phyloP scores from a whole-genome alignment of 768 basidiomycete species.

The Trametes maxima region DNA sequence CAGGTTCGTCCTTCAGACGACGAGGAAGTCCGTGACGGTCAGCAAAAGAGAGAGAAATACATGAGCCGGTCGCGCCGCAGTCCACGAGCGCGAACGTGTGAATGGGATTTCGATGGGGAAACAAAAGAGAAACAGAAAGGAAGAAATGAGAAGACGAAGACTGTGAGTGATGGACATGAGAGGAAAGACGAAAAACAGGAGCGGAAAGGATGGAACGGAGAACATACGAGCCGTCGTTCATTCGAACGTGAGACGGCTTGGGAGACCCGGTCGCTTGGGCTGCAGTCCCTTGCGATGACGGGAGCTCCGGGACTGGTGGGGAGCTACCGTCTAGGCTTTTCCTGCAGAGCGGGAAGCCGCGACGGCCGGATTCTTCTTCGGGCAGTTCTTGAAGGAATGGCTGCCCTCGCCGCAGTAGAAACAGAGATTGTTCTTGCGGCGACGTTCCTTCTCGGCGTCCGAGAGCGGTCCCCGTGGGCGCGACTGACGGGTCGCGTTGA shows the following conservation, averaged over 20 bases:
- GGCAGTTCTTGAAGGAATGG: constrained; percentile 34
- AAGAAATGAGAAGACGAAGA: constrained; percentile 28
- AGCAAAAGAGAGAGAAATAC: constrained; percentile 39
- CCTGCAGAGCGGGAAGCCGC: constrained; percentile 14
- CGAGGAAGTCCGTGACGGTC: constrained; percentile 37
- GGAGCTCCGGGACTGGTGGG: constrained; percentile 23
- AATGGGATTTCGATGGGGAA: constrained; percentile 36
- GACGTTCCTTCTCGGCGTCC: constrained; percentile 17
- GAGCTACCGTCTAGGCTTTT: constrained; percentile 28
- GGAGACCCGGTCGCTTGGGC: neutral
- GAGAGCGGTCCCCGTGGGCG: neutral
- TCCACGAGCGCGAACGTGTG: constrained; percentile 41
- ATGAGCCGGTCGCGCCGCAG: constrained; percentile 39
- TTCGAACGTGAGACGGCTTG: constrained; percentile 1
- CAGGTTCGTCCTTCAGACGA: constrained; percentile 33
- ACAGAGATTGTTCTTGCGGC: constrained; percentile 33
- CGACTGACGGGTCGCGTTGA: constrained; percentile 16
- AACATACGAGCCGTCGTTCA: constrained; percentile 11
- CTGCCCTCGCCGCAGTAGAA: constrained; percentile 37
- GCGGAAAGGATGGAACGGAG: constrained; percentile 9
- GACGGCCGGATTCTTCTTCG: constrained; percentile 18
- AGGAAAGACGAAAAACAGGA: constrained; percentile 18
- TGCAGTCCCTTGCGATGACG: constrained; percentile 15
- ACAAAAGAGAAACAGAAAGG: constrained; percentile 25
- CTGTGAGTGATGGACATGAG: constrained; percentile 5